phyloP scores from a whole-genome alignment of 164 flowering plant genomes.

The Chimonanthus praecox region DNA sequence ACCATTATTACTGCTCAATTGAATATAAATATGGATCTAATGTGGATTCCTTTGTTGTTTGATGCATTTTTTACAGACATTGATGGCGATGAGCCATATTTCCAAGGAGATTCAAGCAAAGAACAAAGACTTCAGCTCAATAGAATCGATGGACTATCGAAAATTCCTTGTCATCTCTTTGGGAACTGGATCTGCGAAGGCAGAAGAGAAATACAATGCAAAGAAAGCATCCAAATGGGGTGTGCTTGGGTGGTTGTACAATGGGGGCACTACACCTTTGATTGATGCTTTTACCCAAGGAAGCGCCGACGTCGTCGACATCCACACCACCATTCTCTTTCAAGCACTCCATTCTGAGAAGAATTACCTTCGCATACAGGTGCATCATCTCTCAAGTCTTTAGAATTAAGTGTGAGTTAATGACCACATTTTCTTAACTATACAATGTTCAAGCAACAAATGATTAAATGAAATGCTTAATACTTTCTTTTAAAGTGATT shows the following conservation, averaged over 20 bases:
- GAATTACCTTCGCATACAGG: slow-evolving; percentile 57
- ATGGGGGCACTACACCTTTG: slow-evolving; percentile 34
- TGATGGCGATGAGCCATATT: slow-evolving; percentile 37
- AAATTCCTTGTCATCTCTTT: slow-evolving; percentile 44
- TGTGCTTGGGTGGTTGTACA: slow-evolving; percentile 34
- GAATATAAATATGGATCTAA: not conserved
- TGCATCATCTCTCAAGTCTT: not conserved
- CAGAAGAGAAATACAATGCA: slow-evolving; percentile 33
- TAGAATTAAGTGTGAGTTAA: no score
- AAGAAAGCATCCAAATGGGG: slow-evolving; percentile 41
- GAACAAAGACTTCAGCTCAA: slow-evolving; percentile 14
- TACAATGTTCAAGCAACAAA: no score
- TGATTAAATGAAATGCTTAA: no score
- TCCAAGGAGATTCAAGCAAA: slow-evolving; percentile 22
- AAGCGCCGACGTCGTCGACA: slow-evolving; percentile 56
- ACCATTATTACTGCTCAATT: not conserved
- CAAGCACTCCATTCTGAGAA: slow-evolving; percentile 25
- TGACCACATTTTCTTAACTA: no score
- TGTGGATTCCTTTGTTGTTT: not conserved
- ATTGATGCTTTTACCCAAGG: slow-evolving; percentile 34
- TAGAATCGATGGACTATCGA: slow-evolving; percentile 25
- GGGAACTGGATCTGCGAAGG: slow-evolving; percentile 41
- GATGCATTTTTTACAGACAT: slow-evolving; percentile 22
- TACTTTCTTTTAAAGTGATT: no score
- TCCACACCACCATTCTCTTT: slow-evolving; percentile 40